Conservation (phyloP, 371 early-diverging fungal genomes). For the Mortierella sp. region DNA sequence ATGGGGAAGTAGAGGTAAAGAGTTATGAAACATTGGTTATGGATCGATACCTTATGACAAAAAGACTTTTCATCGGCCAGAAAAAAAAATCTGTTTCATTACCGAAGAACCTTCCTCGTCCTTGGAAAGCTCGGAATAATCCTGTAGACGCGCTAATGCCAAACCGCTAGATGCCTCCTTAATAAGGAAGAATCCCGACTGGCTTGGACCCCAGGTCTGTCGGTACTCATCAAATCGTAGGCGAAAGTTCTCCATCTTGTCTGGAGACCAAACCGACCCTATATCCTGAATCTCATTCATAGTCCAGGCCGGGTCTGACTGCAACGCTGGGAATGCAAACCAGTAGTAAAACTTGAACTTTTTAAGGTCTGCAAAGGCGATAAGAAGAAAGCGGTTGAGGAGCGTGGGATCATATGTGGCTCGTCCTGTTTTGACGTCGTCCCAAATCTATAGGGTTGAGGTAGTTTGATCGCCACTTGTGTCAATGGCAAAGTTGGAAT, state of each 20-base stretch:
- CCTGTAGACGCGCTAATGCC: constrained; percentile 55
- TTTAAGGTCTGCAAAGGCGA: constrained; percentile 94
- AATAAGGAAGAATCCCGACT: constrained; percentile 55
- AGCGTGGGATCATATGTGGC: constrained; percentile 69
- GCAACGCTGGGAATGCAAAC: constrained; percentile 90
- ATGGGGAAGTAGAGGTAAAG: background rate
- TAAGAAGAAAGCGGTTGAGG: constrained; percentile 73
- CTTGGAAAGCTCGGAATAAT: constrained; percentile 59
- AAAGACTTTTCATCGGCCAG: too few relatives aligned
- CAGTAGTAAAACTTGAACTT: constrained; percentile 93
- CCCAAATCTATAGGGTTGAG: constrained; percentile 65
- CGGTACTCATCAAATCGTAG: constrained; percentile 30
- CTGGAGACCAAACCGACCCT: constrained; percentile 33
- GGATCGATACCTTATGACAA: too few relatives aligned
- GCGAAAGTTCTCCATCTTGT: constrained; percentile 25
- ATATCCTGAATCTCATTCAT: constrained; percentile 37
- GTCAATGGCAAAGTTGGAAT: background rate
- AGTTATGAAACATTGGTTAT: background rate
- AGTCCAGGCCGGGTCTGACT: constrained; percentile 54
- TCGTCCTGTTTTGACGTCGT: constrained; percentile 70
- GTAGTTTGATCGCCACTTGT: too few relatives aligned
- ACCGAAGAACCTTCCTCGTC: constrained; percentile 41
- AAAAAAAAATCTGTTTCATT: background rate
- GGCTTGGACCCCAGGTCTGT: constrained; percentile 15
- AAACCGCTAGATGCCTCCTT: constrained; percentile 28